These are phyloP conservation scores for Volvox carteri DNA, from an alignment of 163 green algal species.

Conservation along the genomic window DNA sequence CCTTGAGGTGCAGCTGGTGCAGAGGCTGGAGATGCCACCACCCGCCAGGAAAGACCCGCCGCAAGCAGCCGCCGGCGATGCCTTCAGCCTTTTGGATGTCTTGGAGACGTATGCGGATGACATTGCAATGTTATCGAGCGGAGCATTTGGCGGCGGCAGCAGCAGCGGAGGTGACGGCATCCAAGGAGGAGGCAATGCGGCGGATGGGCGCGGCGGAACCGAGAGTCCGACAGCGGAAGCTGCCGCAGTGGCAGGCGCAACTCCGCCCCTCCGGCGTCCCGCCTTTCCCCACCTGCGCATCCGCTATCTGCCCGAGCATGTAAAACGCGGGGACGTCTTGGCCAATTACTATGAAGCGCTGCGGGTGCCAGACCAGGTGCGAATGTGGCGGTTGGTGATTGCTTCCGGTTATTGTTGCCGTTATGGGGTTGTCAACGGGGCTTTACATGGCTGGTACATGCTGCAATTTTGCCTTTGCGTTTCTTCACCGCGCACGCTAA, in stretches of 20 bases:
- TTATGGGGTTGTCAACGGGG: too few relatives aligned
- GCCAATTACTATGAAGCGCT: slow-evolving; percentile 25
- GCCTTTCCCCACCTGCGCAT: slow-evolving; percentile 26
- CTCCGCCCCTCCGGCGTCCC: not conserved
- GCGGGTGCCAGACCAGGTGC: slow-evolving; percentile 31
- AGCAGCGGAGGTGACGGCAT: not conserved
- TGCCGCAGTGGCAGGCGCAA: not conserved
- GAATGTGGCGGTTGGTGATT: not conserved
- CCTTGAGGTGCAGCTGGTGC: slow-evolving; percentile 7
- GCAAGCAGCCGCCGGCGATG: not conserved
- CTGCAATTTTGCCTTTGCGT: too few relatives aligned
- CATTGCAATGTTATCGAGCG: not conserved
- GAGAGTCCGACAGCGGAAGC: not conserved
- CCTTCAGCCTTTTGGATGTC: slow-evolving; percentile 26
- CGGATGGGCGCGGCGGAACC: too few relatives aligned
- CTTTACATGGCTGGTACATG: too few relatives aligned
- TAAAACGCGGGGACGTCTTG: slow-evolving; percentile 5
- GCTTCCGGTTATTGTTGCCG: too few relatives aligned
- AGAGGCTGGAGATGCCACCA: slow-evolving; percentile 19
- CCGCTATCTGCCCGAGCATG: slow-evolving; percentile 1
- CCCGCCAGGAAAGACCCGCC: too few relatives aligned
- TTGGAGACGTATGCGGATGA: slow-evolving; percentile 13
- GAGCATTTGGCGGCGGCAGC: not conserved
- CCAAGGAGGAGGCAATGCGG: too few relatives aligned
- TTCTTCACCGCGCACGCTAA: too few relatives aligned